Conservation (phyloP, 139 green algal genomes). For the Auxenochlorella pyrenoidosa region DNA sequence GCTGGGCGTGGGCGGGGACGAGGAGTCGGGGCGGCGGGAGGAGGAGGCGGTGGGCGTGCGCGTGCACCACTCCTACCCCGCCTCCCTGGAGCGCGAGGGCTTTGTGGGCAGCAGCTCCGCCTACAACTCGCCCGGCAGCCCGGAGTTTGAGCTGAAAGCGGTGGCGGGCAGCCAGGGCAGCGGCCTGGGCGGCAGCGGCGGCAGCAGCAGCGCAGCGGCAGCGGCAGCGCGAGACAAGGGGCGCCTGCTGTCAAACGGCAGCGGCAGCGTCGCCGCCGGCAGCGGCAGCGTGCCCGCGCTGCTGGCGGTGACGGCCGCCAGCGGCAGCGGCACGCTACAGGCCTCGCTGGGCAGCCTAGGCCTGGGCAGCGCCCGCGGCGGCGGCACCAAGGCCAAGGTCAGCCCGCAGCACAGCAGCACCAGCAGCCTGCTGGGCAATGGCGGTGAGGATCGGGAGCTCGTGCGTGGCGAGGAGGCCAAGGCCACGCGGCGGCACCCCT, state of each 20-base stretch:
- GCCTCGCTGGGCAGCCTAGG: not conserved
- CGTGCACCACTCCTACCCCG: slow-evolving; percentile 14
- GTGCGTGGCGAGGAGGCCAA: not conserved
- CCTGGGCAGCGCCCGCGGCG: not conserved
- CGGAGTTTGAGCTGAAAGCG: slow-evolving; percentile 25
- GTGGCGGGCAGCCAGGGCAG: not conserved
- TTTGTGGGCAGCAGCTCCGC: slow-evolving; percentile 25
- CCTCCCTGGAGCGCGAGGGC: slow-evolving; percentile 40
- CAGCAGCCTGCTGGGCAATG: not conserved
- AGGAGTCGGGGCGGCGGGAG: not conserved
- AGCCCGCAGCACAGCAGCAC: slow-evolving; percentile 8
- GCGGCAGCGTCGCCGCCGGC: not conserved
- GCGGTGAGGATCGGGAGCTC: not conserved
- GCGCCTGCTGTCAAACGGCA: not conserved
- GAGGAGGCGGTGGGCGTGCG: not conserved
- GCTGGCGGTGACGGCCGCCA: slow-evolving; percentile 23
- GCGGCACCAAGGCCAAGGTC: slow-evolving; percentile 4
- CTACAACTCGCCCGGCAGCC: not conserved
- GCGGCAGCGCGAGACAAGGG: not conserved
- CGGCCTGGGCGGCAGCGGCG: not conserved
- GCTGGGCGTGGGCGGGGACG: not conserved
- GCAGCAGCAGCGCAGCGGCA: not conserved
- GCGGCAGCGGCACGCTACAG: slow-evolving; percentile 17
- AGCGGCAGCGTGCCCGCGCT: not conserved
- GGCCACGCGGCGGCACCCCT: slow-evolving; percentile 21